Percentiles rank a stretch among this genome's conserved stretches.
Evolutionary conservation across 2,329 filamentous ascomycete genomes (phyloP).

Genomic region (Aaosphaeria arxii): DNA sequence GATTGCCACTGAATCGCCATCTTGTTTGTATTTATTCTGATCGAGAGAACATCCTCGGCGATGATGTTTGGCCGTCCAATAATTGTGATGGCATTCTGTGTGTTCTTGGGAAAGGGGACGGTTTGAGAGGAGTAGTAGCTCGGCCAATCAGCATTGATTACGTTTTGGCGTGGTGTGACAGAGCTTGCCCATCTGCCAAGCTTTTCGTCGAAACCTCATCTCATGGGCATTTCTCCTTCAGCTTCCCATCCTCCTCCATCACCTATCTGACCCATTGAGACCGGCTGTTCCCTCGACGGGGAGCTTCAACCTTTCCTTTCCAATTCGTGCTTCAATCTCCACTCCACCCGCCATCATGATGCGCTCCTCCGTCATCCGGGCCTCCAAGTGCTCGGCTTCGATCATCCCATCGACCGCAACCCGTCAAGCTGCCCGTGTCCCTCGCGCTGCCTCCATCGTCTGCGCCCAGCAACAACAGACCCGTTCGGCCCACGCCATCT

Average conservation of each 20-base stretch:
- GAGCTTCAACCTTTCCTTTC: constrained; percentile 27
- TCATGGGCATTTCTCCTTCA: no score
- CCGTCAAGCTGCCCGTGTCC: constrained; percentile 27
- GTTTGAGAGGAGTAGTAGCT: no score
- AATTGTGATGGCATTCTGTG: no score
- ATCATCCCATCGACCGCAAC: constrained; percentile 32
- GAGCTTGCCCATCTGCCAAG: no score
- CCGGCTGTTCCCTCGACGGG: constrained; percentile 34
- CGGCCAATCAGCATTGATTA: no score
- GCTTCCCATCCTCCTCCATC: constrained; percentile 9
- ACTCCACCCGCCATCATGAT: constrained; percentile 38
- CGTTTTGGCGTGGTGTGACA: no score
- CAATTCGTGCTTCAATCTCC: constrained; percentile 34
- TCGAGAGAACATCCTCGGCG: no score
- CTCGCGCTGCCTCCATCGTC: constrained; percentile 33
- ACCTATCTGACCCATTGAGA: constrained; percentile 33
- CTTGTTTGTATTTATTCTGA: no score
- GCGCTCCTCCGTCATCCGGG: constrained; percentile 39
- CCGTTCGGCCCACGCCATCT: constrained; percentile 83
- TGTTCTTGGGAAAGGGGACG: no score
- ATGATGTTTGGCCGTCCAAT: no score
- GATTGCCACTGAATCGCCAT: no score
- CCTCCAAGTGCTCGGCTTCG: constrained; percentile 34
- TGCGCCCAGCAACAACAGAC: constrained; percentile 48
- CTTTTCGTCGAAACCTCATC: no score